These are phyloP conservation scores for Acanthamoeba lenticulata DNA, from an alignment of 208 protist genomes.

Conservation along the genomic window DNA sequence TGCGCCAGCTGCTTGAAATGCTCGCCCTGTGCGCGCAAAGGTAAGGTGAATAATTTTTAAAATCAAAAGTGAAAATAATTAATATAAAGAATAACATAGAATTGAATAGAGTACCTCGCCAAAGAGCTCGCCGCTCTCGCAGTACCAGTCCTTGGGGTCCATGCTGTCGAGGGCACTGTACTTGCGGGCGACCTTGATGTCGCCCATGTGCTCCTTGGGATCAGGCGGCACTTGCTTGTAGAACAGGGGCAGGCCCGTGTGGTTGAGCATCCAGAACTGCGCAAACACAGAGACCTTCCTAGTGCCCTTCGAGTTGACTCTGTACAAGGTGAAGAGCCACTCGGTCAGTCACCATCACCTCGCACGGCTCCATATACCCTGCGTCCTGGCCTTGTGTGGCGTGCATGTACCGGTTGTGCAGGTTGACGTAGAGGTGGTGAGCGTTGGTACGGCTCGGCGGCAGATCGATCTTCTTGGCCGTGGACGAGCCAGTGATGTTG, in stretches of 20 bases:
- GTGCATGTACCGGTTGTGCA: constrained; percentile 38
- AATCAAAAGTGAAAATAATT: not conserved
- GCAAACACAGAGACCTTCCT: constrained; percentile 55
- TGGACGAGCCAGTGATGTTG: constrained; percentile 4
- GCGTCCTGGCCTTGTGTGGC: too few relatives aligned
- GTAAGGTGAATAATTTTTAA: not conserved
- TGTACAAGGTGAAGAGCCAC: not conserved
- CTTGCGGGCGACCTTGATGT: constrained; percentile 27
- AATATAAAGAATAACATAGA: not conserved
- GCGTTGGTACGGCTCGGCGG: constrained; percentile 22
- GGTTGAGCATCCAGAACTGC: constrained; percentile 70
- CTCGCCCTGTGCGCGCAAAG: not conserved
- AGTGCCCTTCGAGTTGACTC: constrained; percentile 17
- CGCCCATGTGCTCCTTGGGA: constrained; percentile 6
- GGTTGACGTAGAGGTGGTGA: constrained; percentile 50
- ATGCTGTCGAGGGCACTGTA: not conserved
- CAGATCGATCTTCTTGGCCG: constrained; percentile 53
- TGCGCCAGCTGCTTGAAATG: constrained; percentile 8
- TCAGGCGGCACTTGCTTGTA: constrained; percentile 33
- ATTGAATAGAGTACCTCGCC: not conserved
- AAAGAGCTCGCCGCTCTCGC: constrained; percentile 40
- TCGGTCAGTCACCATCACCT: not conserved
- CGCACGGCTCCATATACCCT: too few relatives aligned
- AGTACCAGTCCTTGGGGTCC: constrained; percentile 67
- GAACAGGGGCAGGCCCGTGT: constrained; percentile 59